A percentile compares a stretch with the other conserved stretches of the same genome.
Evolutionary conservation across 1,139 yeast species (phyloP).

Genomic region (Hyphopichia burtonii): DNA sequence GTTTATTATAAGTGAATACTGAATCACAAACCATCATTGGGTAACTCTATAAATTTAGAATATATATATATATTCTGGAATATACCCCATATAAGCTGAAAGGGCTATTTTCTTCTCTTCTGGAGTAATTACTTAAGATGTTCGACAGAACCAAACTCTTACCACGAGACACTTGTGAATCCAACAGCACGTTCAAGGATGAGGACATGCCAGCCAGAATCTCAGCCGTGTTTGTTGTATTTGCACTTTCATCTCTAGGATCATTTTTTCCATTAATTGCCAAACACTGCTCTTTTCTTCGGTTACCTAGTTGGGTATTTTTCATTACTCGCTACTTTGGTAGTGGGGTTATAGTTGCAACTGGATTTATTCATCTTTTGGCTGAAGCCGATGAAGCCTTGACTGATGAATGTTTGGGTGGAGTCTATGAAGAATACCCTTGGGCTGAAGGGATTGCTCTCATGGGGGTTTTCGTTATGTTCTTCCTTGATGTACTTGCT

Average conservation of each 20-base stretch:
- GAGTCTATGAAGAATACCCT: slow-evolving; percentile 33
- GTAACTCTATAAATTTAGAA: too few species aligned
- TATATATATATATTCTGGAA: too few species aligned
- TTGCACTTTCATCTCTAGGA: slow-evolving; percentile 31
- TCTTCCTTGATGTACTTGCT: slow-evolving; percentile 28
- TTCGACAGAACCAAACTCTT: background rate
- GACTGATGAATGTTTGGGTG: slow-evolving; percentile 34
- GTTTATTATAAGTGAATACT: too few species aligned
- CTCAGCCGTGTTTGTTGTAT: slow-evolving; percentile 29
- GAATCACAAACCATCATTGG: too few species aligned
- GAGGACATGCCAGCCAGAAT: slow-evolving; percentile 25
- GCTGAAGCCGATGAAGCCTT: slow-evolving; percentile 30
- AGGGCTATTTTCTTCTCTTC: too few species aligned
- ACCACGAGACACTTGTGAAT: slow-evolving; percentile 15
- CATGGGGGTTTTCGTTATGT: slow-evolving; percentile 36
- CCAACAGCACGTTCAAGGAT: slow-evolving; percentile 20
- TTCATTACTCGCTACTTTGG: slow-evolving; percentile 29
- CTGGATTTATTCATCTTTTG: slow-evolving; percentile 34
- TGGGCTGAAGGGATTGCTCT: slow-evolving; percentile 43
- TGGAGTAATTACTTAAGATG: too few species aligned
- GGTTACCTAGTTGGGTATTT: slow-evolving; percentile 26
- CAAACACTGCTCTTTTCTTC: slow-evolving; percentile 15
- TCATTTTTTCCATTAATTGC: slow-evolving; percentile 32
- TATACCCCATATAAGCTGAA: too few species aligned
- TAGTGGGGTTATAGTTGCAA: slow-evolving; percentile 36